Base-by-base conservation (phyloP, 2,329 filamentous ascomycete species). In the Ophiostoma quercus region DNA sequence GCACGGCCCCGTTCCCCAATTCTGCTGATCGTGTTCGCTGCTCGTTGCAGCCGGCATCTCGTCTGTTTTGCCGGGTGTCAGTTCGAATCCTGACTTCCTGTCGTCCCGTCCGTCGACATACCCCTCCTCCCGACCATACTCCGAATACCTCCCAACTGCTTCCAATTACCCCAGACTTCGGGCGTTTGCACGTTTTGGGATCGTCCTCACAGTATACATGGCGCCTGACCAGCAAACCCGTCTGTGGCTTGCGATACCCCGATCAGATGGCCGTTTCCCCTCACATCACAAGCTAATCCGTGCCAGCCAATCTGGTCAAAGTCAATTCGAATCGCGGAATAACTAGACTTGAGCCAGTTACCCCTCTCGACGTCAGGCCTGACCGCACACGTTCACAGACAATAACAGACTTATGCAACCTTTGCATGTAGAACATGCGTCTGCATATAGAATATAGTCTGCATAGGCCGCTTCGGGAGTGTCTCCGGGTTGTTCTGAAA, bases 101-200 rank as follows among this genome's bases (percentile, higher is more conserved):
- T n/a, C 19, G 5, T 19, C 43, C 43, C 43, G 43, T n/a, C 43
- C 19, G 43, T 47, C 6, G 16, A n/a, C 43, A 16, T 19, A 47
- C 43, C 19, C 43, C 43, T 19, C 43, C 19, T 47, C 7, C 43
- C 43, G 43, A 47, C 19, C 41, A 19, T 47, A 47, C 7, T 8
- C 43, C 43, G 19, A n/a, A 47, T 47, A 8, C 4, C 14, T 7
- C 16, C 6, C 19, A 47, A n/a, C 16, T n/a, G 43, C 16, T 5
- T 47, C 14, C 19, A n/a, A n/a, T 16, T n/a, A 47, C 19, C 43
- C 43, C 19, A n/a, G 19, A 19, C 43, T 47, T 47, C 22, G 51
- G 51, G 22, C 22, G 51, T 57, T 57, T 57, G 51, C 51, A 57
- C 22, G 51, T 57, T 57, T 57, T 57, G 51, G 51, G 51, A 57